Evolutionary conservation across 306 rosid species (phyloP).

Genomic region (Betula pendula): DNA sequence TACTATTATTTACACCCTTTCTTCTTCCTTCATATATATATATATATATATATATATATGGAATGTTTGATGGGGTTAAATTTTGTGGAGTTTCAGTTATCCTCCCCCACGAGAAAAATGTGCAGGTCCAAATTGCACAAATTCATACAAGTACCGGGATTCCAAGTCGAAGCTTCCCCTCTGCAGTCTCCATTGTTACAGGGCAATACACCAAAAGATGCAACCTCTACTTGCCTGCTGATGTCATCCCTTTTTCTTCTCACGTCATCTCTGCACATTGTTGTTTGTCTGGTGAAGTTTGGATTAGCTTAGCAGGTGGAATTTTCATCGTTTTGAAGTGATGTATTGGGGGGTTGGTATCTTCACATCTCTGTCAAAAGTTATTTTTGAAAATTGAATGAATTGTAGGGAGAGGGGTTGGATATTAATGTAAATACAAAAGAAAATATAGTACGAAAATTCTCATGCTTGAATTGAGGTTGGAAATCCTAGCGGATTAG

Average conservation of each 20-base stretch:
- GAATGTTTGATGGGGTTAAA: neutral
- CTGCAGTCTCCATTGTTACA: slow-evolving; percentile 90
- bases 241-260: neutral
- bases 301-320: neutral
- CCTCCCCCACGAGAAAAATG: slow-evolving; percentile 88
- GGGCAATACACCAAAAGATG: slow-evolving; percentile 53
- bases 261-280: neutral
- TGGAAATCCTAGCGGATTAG: neutral
- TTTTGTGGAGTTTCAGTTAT: slow-evolving; percentile 59
- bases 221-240: neutral
- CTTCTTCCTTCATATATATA: no score
- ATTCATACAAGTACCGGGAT: slow-evolving; percentile 83
- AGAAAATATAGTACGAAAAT: neutral
- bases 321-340: no score
- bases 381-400: neutral
- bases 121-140: slow-evolving; percentile 72
- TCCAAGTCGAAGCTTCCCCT: slow-evolving; percentile 84
- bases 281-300: slow-evolving; percentile 1
- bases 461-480: no score
- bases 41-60: no score
- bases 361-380: neutral
- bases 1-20: no score
- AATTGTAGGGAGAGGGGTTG: neutral
- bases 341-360: no score
- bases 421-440: neutral